Evolutionary conservation across 163 green algal genomes (phyloP).

Genomic region (Scenedesmus sp.): DNA sequence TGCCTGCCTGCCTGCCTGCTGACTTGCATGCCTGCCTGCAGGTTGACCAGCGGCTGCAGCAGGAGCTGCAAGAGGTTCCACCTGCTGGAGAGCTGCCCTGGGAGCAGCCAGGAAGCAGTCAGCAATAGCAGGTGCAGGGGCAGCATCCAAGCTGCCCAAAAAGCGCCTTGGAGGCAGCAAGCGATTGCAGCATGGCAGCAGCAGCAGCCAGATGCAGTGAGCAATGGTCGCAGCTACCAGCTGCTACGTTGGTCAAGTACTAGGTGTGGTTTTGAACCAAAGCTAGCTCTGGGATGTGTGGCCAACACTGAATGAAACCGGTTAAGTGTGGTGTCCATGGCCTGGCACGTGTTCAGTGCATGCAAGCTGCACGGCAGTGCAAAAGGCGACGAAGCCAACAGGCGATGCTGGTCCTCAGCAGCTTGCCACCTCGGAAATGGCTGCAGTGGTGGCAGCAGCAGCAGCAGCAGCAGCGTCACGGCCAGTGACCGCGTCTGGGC

Average conservation of each 20-base stretch:
- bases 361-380: too few relatives aligned
- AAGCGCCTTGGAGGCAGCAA: not conserved
- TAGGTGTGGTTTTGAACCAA: too few relatives aligned
- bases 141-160: not conserved
- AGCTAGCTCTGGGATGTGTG: too few relatives aligned
- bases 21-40: too few relatives aligned
- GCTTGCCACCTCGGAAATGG: not conserved
- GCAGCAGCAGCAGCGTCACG: not conserved
- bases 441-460: not conserved
- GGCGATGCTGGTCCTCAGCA: too few relatives aligned
- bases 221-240: not conserved
- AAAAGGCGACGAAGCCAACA: too few relatives aligned
- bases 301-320: too few relatives aligned
- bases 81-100: not conserved
- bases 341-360: too few relatives aligned
- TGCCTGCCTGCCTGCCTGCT: not conserved
- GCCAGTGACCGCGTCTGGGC: not conserved
- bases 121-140: not conserved
- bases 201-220: not conserved
- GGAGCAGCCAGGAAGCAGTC: not conserved
- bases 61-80: not conserved
- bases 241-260: too few relatives aligned
- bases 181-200: not conserved
- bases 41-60: slow-evolving; percentile 16
- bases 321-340: too few relatives aligned